Percentiles rank a stretch among this genome's conserved stretches.
phyloP scores from a whole-genome alignment of 805 yeast species.

The Saturnispora serradocipensis region DNA sequence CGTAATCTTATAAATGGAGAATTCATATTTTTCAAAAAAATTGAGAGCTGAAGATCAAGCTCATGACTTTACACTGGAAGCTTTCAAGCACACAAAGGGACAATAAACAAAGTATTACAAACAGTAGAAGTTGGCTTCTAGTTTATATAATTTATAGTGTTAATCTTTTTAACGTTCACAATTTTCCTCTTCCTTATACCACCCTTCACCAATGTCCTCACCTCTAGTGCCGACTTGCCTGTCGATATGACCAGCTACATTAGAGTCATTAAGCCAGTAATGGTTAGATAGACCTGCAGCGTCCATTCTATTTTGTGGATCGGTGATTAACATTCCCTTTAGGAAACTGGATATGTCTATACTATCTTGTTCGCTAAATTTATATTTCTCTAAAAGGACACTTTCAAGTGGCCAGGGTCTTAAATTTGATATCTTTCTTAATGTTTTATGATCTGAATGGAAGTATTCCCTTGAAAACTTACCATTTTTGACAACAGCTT shows the following conservation, averaged over 20 bases:
- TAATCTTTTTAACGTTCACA: neutral
- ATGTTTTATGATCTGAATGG: slow-evolving; percentile 30
- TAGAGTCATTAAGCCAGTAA: slow-evolving; percentile 72
- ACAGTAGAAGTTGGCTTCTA: neutral
- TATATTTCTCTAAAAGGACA: slow-evolving; percentile 81
- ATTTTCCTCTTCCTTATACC: slow-evolving; percentile 58
- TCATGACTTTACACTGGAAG: neutral
- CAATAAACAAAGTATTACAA: neutral
- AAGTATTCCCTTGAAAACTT: slow-evolving; percentile 42
- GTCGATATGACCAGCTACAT: slow-evolving; percentile 70
- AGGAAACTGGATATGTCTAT: slow-evolving; percentile 66
- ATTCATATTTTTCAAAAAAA: no score
- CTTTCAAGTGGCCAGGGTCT: slow-evolving; percentile 84
- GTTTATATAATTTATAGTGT: neutral
- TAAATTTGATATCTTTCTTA: slow-evolving; percentile 70
- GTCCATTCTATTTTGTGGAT: slow-evolving; percentile 79
- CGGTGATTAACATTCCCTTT: slow-evolving; percentile 70
- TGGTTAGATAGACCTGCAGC: slow-evolving; percentile 94
- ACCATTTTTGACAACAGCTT: slow-evolving; percentile 52
- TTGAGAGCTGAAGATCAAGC: neutral
- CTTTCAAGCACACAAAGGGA: neutral
- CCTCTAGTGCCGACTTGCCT: slow-evolving; percentile 76
- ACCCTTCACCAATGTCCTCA: slow-evolving; percentile 74
- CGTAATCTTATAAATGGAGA: no score
- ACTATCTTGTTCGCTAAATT: slow-evolving; percentile 59